These are phyloP conservation scores for Vigna hirtella DNA, from an alignment of 306 rosid genomes.

Conservation along the genomic window DNA sequence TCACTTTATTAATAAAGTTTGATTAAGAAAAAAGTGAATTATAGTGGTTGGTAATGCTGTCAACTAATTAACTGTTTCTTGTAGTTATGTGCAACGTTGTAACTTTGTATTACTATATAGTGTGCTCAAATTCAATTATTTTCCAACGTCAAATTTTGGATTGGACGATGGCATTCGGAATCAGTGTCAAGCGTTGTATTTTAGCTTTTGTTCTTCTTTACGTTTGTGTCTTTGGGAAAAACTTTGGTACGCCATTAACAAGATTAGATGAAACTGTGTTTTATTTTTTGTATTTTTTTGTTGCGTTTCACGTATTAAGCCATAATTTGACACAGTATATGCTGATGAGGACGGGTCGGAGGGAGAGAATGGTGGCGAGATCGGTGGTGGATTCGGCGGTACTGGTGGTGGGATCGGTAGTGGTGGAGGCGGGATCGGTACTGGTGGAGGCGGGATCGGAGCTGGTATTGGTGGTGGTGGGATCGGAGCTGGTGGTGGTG, in stretches of 20 bases:
- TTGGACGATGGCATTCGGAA: conserved; percentile 55
- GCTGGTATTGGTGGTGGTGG: conserved; percentile 16
- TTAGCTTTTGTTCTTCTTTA: conserved; percentile 50
- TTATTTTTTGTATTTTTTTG: not conserved
- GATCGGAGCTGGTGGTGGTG: not conserved
- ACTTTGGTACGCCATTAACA: conserved; percentile 53
- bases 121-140: conserved; percentile 14
- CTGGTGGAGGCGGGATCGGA: not conserved
- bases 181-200: conserved; percentile 43
- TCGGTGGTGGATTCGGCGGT: conserved; percentile 8
- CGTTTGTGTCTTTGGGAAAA: conserved; percentile 44
- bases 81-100: conserved; percentile 21
- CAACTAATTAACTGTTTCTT: conserved; percentile 40
- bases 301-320: not conserved
- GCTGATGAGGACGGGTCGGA: conserved; percentile 53
- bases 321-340: conserved; percentile 53
- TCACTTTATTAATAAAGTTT: conserved; percentile 34
- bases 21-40: conserved; percentile 39
- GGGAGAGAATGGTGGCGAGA: conserved; percentile 36
- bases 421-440: not conserved
- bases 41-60: conserved; percentile 48
- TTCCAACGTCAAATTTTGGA: conserved; percentile 7
- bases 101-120: conserved; percentile 37
- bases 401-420: not conserved
- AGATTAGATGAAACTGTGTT: not conserved